These are phyloP conservation scores for Gorgonomyces haynaldii DNA, from an alignment of 192 early-diverging fungal genomes.

Conservation along the genomic window DNA sequence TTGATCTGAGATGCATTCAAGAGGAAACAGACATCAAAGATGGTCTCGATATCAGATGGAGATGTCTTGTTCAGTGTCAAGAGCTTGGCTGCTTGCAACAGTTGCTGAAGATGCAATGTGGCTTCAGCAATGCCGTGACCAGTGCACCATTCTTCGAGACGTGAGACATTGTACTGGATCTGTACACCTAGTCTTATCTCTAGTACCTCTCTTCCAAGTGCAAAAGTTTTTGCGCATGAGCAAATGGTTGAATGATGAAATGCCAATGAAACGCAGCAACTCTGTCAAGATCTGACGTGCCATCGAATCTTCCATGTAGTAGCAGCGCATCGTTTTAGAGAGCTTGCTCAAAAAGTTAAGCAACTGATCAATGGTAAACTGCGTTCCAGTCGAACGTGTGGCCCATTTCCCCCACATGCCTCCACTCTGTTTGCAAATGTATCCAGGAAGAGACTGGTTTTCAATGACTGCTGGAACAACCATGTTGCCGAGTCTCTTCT, in stretches of 20 bases:
- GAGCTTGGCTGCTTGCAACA: constrained; percentile 94
- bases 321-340: constrained; percentile 92
- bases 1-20: constrained; percentile 95
- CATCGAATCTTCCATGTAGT: constrained; percentile 88
- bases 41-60: constrained; percentile 87
- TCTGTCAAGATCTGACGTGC: constrained; percentile 90
- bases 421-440: constrained; percentile 78
- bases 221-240: constrained; percentile 98
- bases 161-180: constrained; percentile 97
- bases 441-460: constrained; percentile 87
- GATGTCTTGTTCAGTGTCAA: constrained; percentile 87
- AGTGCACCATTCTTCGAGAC: constrained; percentile 99
- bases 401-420: constrained; percentile 87
- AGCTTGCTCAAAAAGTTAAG: constrained; percentile 89
- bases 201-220: constrained; percentile 91
- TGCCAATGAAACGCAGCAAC: constrained; percentile 89
- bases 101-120: constrained; percentile 77
- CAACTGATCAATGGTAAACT: constrained; percentile 92
- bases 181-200: constrained; percentile 61
- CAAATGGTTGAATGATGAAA: constrained; percentile 92
- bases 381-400: constrained; percentile 48
- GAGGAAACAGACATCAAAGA: constrained; percentile 97
- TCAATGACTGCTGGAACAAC: constrained; percentile 94
- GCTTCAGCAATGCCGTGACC: constrained; percentile 82
- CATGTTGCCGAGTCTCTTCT: constrained; percentile 88